phyloP scores from a whole-genome alignment of 441 rosid genomes.

The Heliophila coronopifolia region DNA sequence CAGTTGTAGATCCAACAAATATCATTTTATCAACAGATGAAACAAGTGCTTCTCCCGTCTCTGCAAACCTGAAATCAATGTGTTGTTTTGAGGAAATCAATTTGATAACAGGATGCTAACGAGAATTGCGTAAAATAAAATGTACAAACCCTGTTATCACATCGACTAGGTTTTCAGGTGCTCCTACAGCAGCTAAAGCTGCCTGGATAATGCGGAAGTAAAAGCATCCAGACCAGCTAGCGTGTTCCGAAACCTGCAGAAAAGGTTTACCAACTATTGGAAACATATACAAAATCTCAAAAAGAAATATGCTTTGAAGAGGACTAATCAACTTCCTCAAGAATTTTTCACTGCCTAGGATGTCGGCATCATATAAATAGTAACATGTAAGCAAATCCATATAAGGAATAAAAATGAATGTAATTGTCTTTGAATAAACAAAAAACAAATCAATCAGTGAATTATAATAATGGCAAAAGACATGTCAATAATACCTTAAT shows the following conservation, averaged over 20 bases:
- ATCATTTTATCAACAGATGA: slow-evolving; percentile 87
- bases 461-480: slow-evolving; percentile 3
- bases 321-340: background rate
- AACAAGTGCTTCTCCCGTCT: slow-evolving; percentile 94
- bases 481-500: slow-evolving; percentile 51
- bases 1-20: slow-evolving; percentile 96
- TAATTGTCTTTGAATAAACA: slow-evolving; percentile 11
- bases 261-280: slow-evolving; percentile 7
- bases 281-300: slow-evolving; percentile 7
- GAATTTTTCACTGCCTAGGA: background rate
- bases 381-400: background rate
- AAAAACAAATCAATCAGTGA: background rate
- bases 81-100: slow-evolving; percentile 17
- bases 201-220: slow-evolving; percentile 89
- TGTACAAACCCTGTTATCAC: slow-evolving; percentile 78
- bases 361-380: slow-evolving; percentile 6
- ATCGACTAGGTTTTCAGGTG: slow-evolving; percentile 93
- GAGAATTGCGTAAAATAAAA: slow-evolving; percentile 12
- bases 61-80: slow-evolving; percentile 58
- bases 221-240: slow-evolving; percentile 97
- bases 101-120: background rate
- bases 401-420: slow-evolving; percentile 6
- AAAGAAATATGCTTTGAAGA: background rate
- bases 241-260: slow-evolving; percentile 84
- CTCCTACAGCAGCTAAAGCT: slow-evolving; percentile 94